These are phyloP conservation scores for Nannizzia gypsea DNA, from an alignment of 2,329 filamentous ascomycete species.

Conservation along the genomic window DNA sequence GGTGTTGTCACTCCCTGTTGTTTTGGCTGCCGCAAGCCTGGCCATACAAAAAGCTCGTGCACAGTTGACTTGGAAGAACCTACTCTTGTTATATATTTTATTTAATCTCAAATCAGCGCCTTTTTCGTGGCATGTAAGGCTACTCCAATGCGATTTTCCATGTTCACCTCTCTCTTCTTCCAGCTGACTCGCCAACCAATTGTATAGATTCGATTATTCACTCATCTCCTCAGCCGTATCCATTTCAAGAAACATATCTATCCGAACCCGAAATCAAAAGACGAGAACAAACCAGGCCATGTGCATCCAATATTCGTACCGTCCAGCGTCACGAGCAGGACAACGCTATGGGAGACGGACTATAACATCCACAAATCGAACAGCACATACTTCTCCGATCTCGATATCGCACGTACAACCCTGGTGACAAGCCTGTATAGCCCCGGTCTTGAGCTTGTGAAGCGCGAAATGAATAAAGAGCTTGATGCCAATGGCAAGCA, in stretches of 20 bases:
- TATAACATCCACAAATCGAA: slow-evolving; percentile 78
- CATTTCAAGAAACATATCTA: slow-evolving; percentile 35
- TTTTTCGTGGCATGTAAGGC: slow-evolving; percentile 60
- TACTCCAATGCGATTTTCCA: slow-evolving; percentile 5
- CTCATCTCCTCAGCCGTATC: slow-evolving; percentile 45
- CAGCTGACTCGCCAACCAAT: slow-evolving; percentile 8
- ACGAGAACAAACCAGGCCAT: slow-evolving; percentile 24
- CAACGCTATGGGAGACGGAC: slow-evolving; percentile 66
- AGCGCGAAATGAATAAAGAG: slow-evolving; percentile 43
- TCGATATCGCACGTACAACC: slow-evolving; percentile 72
- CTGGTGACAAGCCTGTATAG: slow-evolving; percentile 59
- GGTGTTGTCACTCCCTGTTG: not conserved
- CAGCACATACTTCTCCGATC: slow-evolving; percentile 75
- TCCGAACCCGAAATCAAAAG: slow-evolving; percentile 33
- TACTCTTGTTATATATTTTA: slow-evolving; percentile 43
- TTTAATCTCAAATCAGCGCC: slow-evolving; percentile 65
- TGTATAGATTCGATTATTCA: slow-evolving; percentile 46
- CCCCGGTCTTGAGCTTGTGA: slow-evolving; percentile 43
- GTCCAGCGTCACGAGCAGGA: slow-evolving; percentile 53
- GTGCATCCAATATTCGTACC: slow-evolving; percentile 61
- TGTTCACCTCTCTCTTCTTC: slow-evolving; percentile 25
- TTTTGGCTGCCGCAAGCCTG: not conserved
- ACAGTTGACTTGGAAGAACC: slow-evolving; percentile 22
- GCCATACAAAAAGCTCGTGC: slow-evolving; percentile 8
- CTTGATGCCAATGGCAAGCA: slow-evolving; percentile 36